Base-by-base conservation (phyloP, 495 filamentous ascomycete genomes). In the Jackrogersella minutella region DNA sequence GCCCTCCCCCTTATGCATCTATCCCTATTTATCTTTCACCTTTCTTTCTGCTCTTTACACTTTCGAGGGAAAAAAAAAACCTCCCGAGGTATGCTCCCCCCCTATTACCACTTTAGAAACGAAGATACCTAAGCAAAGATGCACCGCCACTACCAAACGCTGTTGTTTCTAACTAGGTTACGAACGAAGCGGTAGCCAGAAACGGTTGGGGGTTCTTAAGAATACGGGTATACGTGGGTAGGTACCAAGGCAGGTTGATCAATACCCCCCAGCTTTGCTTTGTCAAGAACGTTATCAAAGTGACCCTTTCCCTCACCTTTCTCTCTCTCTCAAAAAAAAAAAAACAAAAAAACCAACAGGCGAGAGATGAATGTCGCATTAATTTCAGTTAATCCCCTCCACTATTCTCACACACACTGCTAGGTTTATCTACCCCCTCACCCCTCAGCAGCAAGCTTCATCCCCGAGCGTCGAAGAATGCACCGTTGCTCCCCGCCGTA, bases 401-500 rank as follows among this genome's bases (percentile, higher is more conserved):
- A 16, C 24, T 49, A 49, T 17, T 30, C 7, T 10, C 26, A 49
- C 24, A 10, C 11, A 11, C 5, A 3, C 33, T 2, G 5, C 11
- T 36, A 2, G 8, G 9, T 36, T 10, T 36, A 7, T 2, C 6
- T 31, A 6, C 5, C 22, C 26, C n/a, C 7, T 46, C 33, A n/a
- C n/a, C n/a, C n/a, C n/a, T n/a, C n/a, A n/a, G n/a, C n/a, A n/a
- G n/a, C n/a, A n/a, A n/a, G n/a, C n/a, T n/a, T 63, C 37, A 74
- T 47, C 53, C 69, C 13, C 65, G 41, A 8, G 72, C 69, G 28
- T 74, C 72, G 58, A 72, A 69, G 56, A 74, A 74, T 13, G 58
- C 52, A 47, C 65, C 44, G 39, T 62, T 57, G 44, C 70, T 73
- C 24, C 53, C 65, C 17, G 43, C 24, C n/a, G 66, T 73, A 36